Evolutionary conservation across 345 rosid genomes (phyloP), one percentile per base, ranked within the genome.

Genomic region (Eucalyptus globulus): DNA sequence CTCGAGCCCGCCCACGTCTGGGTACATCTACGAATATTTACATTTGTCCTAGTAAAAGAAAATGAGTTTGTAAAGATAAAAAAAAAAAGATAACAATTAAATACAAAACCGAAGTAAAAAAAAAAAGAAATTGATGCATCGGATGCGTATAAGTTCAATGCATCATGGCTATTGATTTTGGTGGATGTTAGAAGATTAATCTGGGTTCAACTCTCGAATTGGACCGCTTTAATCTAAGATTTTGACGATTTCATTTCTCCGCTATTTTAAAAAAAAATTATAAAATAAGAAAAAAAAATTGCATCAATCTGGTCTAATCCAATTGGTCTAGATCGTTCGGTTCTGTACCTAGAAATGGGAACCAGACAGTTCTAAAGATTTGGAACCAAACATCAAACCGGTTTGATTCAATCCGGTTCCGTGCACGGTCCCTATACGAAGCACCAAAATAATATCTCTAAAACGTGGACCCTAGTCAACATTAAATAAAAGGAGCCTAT

Each of bases 161-260:
- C n/a, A 26, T 27, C 31, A 12, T 60, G n/a, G 31, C 15, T 60
- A 10, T 27, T 60, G 31, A 60, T 27, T 60, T 60, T 27, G 31
- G 34, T 3, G 14, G 31, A 27, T 27, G 16, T 60, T 60, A 60
- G 4, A 13, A 12, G 31, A 60, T 27, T 11, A 16, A 11, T 60
- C 4, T 0, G 0, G 15, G 14, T 26, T 27, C 7, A 11, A 1
- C 1, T 27, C 67, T 1, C 1, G 4, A 27, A 8, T 27, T 1
- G 0, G 69, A 60, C 31, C 14, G 1, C 13, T 60, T 3, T 6
- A 2, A 6, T 60, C 2, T 12, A 60, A 29, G 16, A 7, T 60
- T 60, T 60, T 1, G 34, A 29, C 34, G 27, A 12, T 60, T 60
- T 27, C 69, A 6, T 60, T 27, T 60, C 69, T 29, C 15, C 0